Percentiles rank a stretch among this genome's conserved stretches.
These are phyloP conservation scores for Teratosphaeria pseudoeucalypti DNA, from an alignment of 2,329 filamentous ascomycete species.

Conservation along the genomic window DNA sequence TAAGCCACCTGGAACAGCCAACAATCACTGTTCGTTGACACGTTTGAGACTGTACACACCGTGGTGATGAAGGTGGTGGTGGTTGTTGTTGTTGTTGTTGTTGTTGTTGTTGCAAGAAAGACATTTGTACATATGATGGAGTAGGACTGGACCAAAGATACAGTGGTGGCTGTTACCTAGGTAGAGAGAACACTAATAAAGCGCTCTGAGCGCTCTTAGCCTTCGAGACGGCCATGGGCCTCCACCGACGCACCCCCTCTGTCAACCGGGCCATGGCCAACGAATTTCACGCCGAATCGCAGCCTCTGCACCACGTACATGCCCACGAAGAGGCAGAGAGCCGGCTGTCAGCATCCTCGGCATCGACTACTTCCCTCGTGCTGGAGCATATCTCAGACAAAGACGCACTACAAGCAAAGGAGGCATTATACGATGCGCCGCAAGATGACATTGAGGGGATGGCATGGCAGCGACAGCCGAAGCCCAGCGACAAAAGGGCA, in stretches of 20 bases:
- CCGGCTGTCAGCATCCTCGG: conserved; percentile 57
- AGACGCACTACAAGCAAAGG: conserved; percentile 36
- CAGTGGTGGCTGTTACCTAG: background rate
- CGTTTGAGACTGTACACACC: background rate
- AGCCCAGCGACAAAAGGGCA: conserved; percentile 54
- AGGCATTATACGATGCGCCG: conserved; percentile 32
- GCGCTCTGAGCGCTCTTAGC: background rate
- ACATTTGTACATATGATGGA: background rate
- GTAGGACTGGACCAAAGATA: background rate
- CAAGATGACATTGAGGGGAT: conserved; percentile 44
- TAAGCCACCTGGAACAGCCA: background rate
- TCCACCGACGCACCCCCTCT: conserved; percentile 32
- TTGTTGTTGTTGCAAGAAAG: background rate
- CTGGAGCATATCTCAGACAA: conserved; percentile 64
- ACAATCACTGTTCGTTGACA: background rate
- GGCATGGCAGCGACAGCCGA: conserved; percentile 30
- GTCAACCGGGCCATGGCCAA: conserved; percentile 23
- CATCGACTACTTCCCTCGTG: conserved; percentile 74
- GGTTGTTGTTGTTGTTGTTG: background rate
- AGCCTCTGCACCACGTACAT: background rate
- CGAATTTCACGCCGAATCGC: conserved; percentile 8
- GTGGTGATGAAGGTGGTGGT: background rate
- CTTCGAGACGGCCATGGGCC: conserved; percentile 29
- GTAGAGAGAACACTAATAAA: background rate
- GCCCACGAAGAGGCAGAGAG: conserved; percentile 23